Base-by-base conservation (phyloP, 805 yeast species). In the Torulaspora delbrueckii region DNA sequence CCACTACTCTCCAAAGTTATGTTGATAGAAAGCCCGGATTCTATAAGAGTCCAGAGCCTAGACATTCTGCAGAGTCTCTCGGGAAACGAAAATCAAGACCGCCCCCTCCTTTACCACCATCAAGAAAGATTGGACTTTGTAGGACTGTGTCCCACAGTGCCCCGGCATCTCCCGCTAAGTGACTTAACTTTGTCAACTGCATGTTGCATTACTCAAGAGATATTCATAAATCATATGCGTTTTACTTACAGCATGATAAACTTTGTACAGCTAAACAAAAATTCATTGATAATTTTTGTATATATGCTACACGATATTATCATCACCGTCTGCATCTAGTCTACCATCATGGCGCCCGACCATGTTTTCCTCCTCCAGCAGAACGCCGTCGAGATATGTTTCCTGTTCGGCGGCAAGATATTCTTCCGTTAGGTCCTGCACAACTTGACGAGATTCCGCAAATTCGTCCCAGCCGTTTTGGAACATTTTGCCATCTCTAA, bases 341-440 rank as follows among this genome's bases (percentile, higher is more conserved):
- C 55, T 46, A 5, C 45, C 54, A 9, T 48, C 61, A 9, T 46
- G 45, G 18, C 50, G 47, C 9, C 65, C 65, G 47, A 53, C 59
- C 61, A 60, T 59, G 40, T 66, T 68, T 38, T 67, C 70, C 36
- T 68, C 72, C 30, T 65, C 71, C 4, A 62, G 27, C 10, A 65
- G 45, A 5, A 62, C 58, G 40, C 69, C 73, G 53, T 70, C 71
- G 35, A 72, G 50, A 43, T 69, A 70, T 16, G 59, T 54, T 41
- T 80, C 81, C 14, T 78, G 70, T 56, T 82, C 86, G 26, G 86
- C 87, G 2, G 81, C 75, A 55, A 79, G 80, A 60, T 88, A 91
- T 58, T 86, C 93, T 37, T 82, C 85, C 39, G 91, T 84, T 10
- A 87, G 76, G 35, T 77, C 76, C 57, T 83, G 79, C 0, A 89